Percentiles rank a stretch among this genome's conserved stretches.
These are phyloP conservation scores for Arthroderma sp. DNA, from an alignment of 2,329 filamentous ascomycete genomes.

Conservation along the genomic window DNA sequence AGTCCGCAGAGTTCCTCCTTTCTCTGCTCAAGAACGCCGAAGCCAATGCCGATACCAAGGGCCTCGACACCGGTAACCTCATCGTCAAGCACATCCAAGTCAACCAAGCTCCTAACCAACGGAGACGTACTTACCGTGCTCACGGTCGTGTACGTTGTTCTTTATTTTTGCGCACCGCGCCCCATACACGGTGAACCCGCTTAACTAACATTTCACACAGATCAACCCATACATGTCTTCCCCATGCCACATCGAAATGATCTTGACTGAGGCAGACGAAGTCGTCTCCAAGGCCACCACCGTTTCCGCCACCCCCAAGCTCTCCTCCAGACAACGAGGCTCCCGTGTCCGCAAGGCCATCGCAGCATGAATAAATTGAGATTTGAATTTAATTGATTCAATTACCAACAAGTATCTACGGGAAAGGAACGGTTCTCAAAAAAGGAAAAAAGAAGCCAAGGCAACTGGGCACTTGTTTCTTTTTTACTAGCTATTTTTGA, in stretches of 20 bases:
- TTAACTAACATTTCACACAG: constrained; percentile 33
- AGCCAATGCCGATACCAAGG: constrained; percentile 93
- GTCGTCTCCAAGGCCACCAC: constrained; percentile 77
- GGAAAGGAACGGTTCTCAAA: not conserved
- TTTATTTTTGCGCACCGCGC: not conserved
- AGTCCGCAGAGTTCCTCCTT: constrained; percentile 97
- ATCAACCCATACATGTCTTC: constrained; percentile 99
- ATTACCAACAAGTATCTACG: not conserved
- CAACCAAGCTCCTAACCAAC: constrained; percentile 99
- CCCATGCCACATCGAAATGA: constrained; percentile 99
- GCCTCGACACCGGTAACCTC: constrained; percentile 92
- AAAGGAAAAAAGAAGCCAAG: not conserved
- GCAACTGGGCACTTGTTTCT: not conserved
- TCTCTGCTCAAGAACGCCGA: constrained; percentile 95
- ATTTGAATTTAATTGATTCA: not conserved
- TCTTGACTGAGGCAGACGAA: constrained; percentile 96
- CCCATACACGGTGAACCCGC: not conserved
- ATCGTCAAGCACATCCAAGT: constrained; percentile 99
- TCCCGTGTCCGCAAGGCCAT: constrained; percentile 48
- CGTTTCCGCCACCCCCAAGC: constrained; percentile 51
- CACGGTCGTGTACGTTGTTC: constrained; percentile 86
- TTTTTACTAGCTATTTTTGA: not conserved
- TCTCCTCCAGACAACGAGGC: constrained; percentile 89
- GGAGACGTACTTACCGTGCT: constrained; percentile 97
- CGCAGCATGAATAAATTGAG: constrained; percentile 31